Evolutionary conservation across 176 grass and related monocot species (phyloP).

Genomic region (Oryza meyeriana): DNA sequence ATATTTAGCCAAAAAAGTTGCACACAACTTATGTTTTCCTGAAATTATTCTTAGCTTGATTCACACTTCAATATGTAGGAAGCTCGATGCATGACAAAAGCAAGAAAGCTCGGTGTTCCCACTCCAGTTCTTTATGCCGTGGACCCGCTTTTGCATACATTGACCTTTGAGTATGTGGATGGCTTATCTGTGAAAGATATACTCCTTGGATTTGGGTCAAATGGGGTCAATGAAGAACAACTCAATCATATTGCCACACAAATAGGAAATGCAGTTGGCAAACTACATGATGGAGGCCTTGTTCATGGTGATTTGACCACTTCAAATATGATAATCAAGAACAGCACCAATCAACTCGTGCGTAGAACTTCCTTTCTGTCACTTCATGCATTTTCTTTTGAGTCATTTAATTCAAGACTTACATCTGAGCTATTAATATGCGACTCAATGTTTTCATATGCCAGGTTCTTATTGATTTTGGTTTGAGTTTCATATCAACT

Average conservation of each 20-base stretch:
- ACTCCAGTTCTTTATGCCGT: constrained; percentile 88
- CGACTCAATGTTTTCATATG: constrained; percentile 13
- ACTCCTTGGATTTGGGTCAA: constrained; percentile 77
- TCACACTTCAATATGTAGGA: constrained; percentile 48
- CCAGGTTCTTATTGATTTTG: constrained; percentile 97
- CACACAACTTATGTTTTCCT: background rate
- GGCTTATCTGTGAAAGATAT: constrained; percentile 82
- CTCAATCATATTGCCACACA: constrained; percentile 71
- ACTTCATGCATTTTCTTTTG: constrained; percentile 15
- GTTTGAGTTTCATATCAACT: constrained; percentile 86
- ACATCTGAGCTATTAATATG: background rate
- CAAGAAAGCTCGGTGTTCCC: constrained; percentile 82
- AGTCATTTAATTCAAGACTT: background rate
- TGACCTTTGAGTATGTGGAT: constrained; percentile 86
- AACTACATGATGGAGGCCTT: constrained; percentile 90
- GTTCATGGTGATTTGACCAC: constrained; percentile 93
- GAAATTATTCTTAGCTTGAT: constrained; percentile 22
- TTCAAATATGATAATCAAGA: constrained; percentile 94
- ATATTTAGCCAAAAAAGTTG: background rate
- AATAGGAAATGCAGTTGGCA: constrained; percentile 83
- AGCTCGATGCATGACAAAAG: constrained; percentile 97
- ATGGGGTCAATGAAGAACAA: constrained; percentile 62
- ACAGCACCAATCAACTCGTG: constrained; percentile 59
- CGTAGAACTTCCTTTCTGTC: background rate
- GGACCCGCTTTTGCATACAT: constrained; percentile 69